These are phyloP conservation scores for Microcyclosporella mali DNA, from an alignment of 2,329 filamentous ascomycete species.

Conservation along the genomic window DNA sequence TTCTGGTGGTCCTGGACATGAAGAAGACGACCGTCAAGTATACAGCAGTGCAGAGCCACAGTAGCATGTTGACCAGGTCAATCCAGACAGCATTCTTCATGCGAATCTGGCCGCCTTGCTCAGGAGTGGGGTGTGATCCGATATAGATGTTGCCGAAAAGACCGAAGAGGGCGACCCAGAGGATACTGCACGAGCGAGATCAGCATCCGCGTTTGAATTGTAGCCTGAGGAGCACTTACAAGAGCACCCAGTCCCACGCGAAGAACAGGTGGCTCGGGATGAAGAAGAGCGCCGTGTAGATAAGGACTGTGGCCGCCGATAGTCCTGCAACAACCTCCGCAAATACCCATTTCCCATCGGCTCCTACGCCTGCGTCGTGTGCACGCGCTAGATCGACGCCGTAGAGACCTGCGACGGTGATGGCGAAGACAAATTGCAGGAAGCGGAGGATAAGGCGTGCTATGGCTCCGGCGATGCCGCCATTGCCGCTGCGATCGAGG, in stretches of 20 bases:
- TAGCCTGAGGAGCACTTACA: slow-evolving; percentile 32
- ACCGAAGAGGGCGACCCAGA: slow-evolving; percentile 78
- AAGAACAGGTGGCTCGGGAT: slow-evolving; percentile 45
- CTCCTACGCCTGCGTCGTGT: slow-evolving; percentile 43
- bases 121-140: slow-evolving; percentile 50
- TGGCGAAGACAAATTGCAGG: slow-evolving; percentile 67
- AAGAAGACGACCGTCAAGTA: slow-evolving; percentile 56
- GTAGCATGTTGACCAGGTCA: slow-evolving; percentile 64
- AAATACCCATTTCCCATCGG: slow-evolving; percentile 70
- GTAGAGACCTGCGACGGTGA: slow-evolving; percentile 75
- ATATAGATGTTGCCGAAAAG: slow-evolving; percentile 80
- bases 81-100: slow-evolving; percentile 90
- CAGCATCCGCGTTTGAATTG: not conserved
- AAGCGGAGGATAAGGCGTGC: slow-evolving; percentile 61
- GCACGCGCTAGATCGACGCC: slow-evolving; percentile 59
- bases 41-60: slow-evolving; percentile 65
- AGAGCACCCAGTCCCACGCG: slow-evolving; percentile 64
- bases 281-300: slow-evolving; percentile 62
- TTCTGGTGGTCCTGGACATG: slow-evolving; percentile 43
- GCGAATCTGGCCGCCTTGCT: slow-evolving; percentile 54
- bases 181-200: slow-evolving; percentile 39
- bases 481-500: slow-evolving; percentile 18
- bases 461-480: slow-evolving; percentile 38
- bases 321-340: slow-evolving; percentile 65
- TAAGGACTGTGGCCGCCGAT: slow-evolving; percentile 52